Percentiles rank a stretch among this genome's conserved stretches.
These are phyloP conservation scores for Skeletonema potamos DNA, from an alignment of 108 stramenopile genomes.

Conservation along the genomic window DNA sequence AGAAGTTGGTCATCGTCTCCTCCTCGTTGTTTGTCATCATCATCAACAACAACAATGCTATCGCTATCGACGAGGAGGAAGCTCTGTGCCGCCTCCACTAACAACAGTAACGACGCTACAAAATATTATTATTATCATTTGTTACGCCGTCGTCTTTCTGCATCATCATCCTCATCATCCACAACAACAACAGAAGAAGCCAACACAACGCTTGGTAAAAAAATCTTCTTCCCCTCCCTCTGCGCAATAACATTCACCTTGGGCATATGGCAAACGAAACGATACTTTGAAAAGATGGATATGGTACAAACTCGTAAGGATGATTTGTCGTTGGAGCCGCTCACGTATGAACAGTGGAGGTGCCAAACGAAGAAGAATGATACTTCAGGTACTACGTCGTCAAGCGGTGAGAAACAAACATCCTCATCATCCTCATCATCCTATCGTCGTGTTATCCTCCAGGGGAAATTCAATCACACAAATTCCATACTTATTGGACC, in stretches of 20 bases:
- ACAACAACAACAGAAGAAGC: not conserved
- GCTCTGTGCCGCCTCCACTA: too few relatives aligned
- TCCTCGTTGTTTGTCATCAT: too few relatives aligned
- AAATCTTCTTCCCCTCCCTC: conserved; percentile 73
- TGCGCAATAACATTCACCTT: conserved; percentile 82
- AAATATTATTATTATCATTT: too few relatives aligned
- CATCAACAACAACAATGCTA: too few relatives aligned
- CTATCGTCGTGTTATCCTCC: conserved; percentile 53
- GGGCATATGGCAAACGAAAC: conserved; percentile 79
- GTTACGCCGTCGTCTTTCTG: too few relatives aligned
- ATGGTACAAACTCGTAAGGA: conserved; percentile 54
- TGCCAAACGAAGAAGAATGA: not conserved
- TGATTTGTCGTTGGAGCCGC: conserved; percentile 58
- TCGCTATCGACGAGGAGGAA: too few relatives aligned
- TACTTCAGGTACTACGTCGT: not conserved
- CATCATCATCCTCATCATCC: not conserved
- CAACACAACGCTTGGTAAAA: conserved; percentile 46
- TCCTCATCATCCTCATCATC: conserved; percentile 3
- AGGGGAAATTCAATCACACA: conserved; percentile 58
- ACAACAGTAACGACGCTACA: too few relatives aligned
- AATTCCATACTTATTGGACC: conserved; percentile 81
- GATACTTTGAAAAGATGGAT: conserved; percentile 74
- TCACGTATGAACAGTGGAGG: conserved; percentile 11
- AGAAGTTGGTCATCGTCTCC: too few relatives aligned
- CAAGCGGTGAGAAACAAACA: not conserved